phyloP scores from a whole-genome alignment of 169 alveolate genomes.

The Sarcocystis neurona region DNA sequence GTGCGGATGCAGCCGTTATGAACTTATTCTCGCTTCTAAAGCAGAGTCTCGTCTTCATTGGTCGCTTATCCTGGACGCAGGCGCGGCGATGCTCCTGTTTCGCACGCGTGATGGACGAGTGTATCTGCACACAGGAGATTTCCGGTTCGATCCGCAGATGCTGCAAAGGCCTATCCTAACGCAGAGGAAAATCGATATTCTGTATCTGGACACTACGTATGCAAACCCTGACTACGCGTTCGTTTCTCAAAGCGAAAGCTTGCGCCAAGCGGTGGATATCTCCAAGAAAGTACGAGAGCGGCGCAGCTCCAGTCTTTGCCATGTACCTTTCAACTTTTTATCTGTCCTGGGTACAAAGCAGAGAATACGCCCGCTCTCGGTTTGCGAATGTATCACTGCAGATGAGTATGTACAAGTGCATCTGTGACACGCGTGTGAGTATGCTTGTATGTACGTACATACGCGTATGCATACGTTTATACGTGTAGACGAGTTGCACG shows the following conservation, averaged over 20 bases:
- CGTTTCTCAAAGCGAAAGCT: slow-evolving; percentile 14
- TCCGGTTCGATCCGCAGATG: slow-evolving; percentile 48
- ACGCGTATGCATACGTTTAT: too few relatives aligned
- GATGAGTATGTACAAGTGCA: too few relatives aligned
- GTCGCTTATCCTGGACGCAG: background rate
- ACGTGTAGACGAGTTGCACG: too few relatives aligned
- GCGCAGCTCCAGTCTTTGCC: too few relatives aligned
- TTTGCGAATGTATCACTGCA: too few relatives aligned
- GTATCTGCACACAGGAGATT: slow-evolving; percentile 50
- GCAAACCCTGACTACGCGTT: background rate
- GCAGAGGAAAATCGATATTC: background rate
- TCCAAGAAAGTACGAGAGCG: slow-evolving; percentile 20
- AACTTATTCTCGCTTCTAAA: background rate
- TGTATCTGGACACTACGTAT: slow-evolving; percentile 51
- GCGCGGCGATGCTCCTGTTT: slow-evolving; percentile 48
- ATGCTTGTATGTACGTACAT: too few relatives aligned
- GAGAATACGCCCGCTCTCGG: too few relatives aligned
- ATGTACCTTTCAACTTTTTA: background rate
- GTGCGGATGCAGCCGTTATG: too few relatives aligned
- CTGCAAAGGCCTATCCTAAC: background rate
- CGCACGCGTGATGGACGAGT: background rate
- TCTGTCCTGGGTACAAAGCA: too few relatives aligned
- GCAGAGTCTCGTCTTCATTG: background rate
- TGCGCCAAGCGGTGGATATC: background rate
- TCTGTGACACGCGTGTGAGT: too few relatives aligned